Evolutionary conservation across 345 rosid genomes (phyloP).

Genomic region (Barbarea vulgaris): DNA sequence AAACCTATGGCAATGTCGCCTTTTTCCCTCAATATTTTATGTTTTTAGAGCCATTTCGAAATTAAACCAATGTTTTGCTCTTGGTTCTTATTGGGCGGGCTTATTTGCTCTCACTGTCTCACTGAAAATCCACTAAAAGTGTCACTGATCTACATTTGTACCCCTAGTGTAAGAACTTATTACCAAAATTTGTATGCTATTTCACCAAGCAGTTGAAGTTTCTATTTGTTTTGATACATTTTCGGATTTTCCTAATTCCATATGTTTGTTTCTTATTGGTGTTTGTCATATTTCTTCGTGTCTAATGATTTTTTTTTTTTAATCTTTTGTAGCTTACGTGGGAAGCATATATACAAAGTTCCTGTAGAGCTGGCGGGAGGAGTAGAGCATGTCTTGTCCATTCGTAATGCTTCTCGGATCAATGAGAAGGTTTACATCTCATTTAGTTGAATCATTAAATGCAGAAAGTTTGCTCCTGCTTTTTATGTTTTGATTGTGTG

Average conservation of each 20-base stretch:
- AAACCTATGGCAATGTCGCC: conserved; percentile 7
- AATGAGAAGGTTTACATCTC: conserved; percentile 54
- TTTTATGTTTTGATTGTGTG: conserved; percentile 24
- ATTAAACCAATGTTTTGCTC: not conserved
- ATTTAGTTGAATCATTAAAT: conserved; percentile 23
- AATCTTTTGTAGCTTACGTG: conserved; percentile 63
- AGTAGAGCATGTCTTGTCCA: conserved; percentile 71
- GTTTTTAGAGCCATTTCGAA: conserved; percentile 11
- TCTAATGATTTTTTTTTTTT: conserved; percentile 18
- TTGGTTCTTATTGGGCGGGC: not conserved
- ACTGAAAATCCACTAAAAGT: conserved; percentile 13
- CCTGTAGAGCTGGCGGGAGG: conserved; percentile 72
- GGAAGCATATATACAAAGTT: conserved; percentile 76
- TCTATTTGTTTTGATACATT: conserved; percentile 20
- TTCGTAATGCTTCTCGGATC: conserved; percentile 64
- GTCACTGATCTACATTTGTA: not conserved
- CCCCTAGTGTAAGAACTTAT: conserved; percentile 1
- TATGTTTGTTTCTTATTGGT: conserved; percentile 12
- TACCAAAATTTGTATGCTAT: conserved; percentile 6
- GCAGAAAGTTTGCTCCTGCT: conserved; percentile 22
- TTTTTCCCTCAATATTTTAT: conserved; percentile 25
- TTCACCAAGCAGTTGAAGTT: conserved; percentile 11
- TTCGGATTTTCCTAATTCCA: conserved; percentile 5
- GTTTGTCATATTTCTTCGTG: conserved; percentile 22
- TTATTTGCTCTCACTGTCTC: conserved; percentile 13